Base-by-base conservation (phyloP, 306 rosid genomes). In the Senna siamea region DNA sequence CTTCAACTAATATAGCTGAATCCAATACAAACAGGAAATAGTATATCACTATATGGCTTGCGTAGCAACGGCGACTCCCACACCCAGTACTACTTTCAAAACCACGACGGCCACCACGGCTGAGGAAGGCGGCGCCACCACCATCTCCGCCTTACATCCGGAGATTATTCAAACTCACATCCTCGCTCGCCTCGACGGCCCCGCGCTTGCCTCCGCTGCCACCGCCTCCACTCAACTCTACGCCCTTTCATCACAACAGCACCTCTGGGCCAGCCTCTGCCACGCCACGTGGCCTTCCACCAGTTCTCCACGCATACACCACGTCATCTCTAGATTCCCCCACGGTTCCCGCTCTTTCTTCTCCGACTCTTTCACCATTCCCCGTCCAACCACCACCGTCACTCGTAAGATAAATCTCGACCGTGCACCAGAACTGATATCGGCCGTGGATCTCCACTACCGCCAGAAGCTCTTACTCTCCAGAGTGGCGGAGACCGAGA, bases 271-370 rank as follows among this genome's bases (percentile, higher is more conserved):
- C 22, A 70, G 74, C n/a, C 64, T 84, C 41, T 92, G 96, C 75
- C 69, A 58, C 41, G 79, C 85, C 72, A 90, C 83, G 62, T 92
- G 98, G 98, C 96, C 95, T 0, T 92, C 96, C 70, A 92, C 89
- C 9, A 18, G 18, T 17, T 1, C 84, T 34, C 89, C 88, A 60
- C 85, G 86, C 23, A 75, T 90, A 30, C 47, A 35, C 41, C 79
- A 82, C 3, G 56, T 84, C 84, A 90, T 88, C 62, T 74, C 83
- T 19, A 50, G 72, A 6, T 82, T 90, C 72, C 87, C 92, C 6
- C 28, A 60, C 51, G 90, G 84, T 12, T 67, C 80, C 56, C 82
- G 86, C 66, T 84, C 91, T 46, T 90, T 92, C 89, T 92, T 90
- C 82, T 80, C 89, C 64, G 85, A 87, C 59, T 84, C 84, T 10